phyloP scores from a whole-genome alignment of 495 filamentous ascomycete species.

The Saxispiralis lemnorum region DNA sequence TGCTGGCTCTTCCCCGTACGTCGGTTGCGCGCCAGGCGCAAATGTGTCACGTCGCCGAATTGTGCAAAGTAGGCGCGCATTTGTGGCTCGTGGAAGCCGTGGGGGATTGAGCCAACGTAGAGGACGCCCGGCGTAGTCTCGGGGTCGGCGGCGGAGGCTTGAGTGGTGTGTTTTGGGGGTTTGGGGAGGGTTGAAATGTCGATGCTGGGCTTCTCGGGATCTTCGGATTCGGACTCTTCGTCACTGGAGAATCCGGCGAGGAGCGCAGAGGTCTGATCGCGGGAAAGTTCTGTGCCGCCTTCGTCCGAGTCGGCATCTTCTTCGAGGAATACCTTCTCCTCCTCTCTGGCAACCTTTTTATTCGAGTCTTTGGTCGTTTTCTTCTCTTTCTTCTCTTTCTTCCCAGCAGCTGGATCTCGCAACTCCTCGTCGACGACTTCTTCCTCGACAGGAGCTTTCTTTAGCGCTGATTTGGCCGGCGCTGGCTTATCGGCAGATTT shows the following conservation, averaged over 20 bases:
- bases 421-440: neutral
- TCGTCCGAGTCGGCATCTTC: constrained; percentile 15
- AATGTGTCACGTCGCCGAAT: constrained; percentile 65
- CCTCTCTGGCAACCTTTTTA: neutral
- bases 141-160: constrained; percentile 8
- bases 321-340: constrained; percentile 18
- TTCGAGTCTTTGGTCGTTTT: constrained; percentile 14
- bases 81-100: constrained; percentile 91
- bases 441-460: neutral
- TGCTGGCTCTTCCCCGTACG: constrained; percentile 77
- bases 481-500: constrained; percentile 12
- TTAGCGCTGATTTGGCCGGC: constrained; percentile 14
- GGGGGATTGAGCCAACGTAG: constrained; percentile 79
- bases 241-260: constrained; percentile 71
- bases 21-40: constrained; percentile 79
- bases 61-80: constrained; percentile 91
- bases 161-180: constrained; percentile 30
- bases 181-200: constrained; percentile 39
- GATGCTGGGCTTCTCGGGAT: constrained; percentile 37
- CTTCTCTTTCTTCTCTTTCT: constrained; percentile 9
- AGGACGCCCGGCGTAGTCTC: constrained; percentile 53
- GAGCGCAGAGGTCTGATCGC: constrained; percentile 53
- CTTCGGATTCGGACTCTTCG: constrained; percentile 22
- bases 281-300: constrained; percentile 17
- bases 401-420: constrained; percentile 4